Evolutionary conservation across 345 rosid species (phyloP), one percentile per base, ranked within the genome.

Genomic region (Tarenaya hassleriana): DNA sequence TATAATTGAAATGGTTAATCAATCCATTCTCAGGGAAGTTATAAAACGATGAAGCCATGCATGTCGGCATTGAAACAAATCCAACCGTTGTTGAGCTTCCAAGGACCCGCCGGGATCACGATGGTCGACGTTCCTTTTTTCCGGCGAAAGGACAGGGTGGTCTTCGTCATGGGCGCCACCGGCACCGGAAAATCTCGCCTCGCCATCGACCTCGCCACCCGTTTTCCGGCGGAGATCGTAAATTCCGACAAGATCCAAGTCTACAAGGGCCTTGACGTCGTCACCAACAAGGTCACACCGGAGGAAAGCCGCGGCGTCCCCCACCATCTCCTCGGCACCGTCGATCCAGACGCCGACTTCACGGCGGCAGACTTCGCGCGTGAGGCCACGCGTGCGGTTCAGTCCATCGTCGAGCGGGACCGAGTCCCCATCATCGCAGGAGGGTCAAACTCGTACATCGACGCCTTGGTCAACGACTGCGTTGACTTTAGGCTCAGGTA

Each of bases 211-310:
- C 50, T 90, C 0, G 97, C 97, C 31, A 71, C 82, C 17, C 82
- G 73, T 33, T 74, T 79, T 40, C 76, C 83, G 6, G 91, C 85
- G 1, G 97, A 86, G 79, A 72, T 90, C 7, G 40, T 90, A 3
- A 86, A 90, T 47, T 84, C 87, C 3, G 97, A 90, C 59, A 90
- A 90, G 73, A 90, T 90, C 40, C 97, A 90, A 71, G 89, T 82
- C 12, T 79, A 77, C 42, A 75, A 71, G 56, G 96, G 98, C 16
- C 76, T 90, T 0, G 77, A 84, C 46, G 68, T 80, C 1, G 74
- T 70, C 24, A 90, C 97, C 3, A 90, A 90, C 34, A 90, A 90
- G 65, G 92, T 90, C 10, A 86, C 86, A 0, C 74, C 73, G 1
- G 82, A 78, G 49, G 96, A 90, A 72, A 66, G 82, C 55, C 73